Evolutionary conservation across 805 yeast genomes (phyloP).

Genomic region (Scheffersomyces amazonensis): DNA sequence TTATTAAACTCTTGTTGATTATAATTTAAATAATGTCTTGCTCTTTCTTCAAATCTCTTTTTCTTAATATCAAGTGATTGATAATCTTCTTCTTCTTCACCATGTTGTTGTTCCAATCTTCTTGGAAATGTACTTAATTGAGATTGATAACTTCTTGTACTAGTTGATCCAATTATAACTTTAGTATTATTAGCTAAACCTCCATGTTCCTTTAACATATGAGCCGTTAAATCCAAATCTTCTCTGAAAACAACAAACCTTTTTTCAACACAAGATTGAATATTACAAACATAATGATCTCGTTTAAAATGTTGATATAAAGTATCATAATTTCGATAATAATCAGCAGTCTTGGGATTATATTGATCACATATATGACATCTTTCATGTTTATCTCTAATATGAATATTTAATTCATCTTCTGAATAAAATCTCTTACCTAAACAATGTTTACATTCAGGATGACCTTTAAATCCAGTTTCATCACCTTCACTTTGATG

Average conservation of each 20-base stretch:
- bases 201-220: constrained; percentile 81
- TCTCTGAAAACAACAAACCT: constrained; percentile 90
- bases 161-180: constrained; percentile 35
- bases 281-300: constrained; percentile 76
- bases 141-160: constrained; percentile 44
- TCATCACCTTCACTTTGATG: constrained; percentile 78
- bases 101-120: constrained; percentile 12
- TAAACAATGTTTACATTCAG: constrained; percentile 78
- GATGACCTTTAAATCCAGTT: constrained; percentile 84
- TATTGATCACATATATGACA: constrained; percentile 86
- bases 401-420: constrained; percentile 80
- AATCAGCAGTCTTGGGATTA: constrained; percentile 55
- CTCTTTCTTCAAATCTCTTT: constrained; percentile 76
- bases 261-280: constrained; percentile 76
- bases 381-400: constrained; percentile 80
- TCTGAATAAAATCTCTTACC: constrained; percentile 78
- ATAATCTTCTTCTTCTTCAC: constrained; percentile 28
- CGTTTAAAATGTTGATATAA: constrained; percentile 71
- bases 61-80: constrained; percentile 46
- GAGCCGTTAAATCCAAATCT: constrained; percentile 82
- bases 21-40: constrained; percentile 71
- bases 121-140: constrained; percentile 58
- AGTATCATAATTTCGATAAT: constrained; percentile 73
- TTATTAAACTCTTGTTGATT: constrained; percentile 42
- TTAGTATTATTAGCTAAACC: constrained; percentile 46